Conservation (phyloP, 2,329 filamentous ascomycete species). For the Mollisiaceae sp. region DNA sequence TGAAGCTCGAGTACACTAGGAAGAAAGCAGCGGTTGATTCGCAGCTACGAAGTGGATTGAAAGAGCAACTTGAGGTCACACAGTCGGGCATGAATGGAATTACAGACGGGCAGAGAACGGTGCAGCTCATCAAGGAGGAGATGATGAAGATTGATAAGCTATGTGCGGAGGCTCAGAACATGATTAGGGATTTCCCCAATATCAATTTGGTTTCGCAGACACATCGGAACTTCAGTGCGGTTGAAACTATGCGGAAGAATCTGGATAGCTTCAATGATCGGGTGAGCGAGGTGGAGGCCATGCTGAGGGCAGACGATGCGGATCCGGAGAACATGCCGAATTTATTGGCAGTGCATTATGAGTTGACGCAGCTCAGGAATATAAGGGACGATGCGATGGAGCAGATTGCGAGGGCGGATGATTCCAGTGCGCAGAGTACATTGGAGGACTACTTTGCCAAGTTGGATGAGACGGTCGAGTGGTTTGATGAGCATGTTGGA, state of each 20-base stretch:
- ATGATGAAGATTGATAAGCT: constrained; percentile 98
- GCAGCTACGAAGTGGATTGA: constrained; percentile 84
- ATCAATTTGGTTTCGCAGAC: constrained; percentile 93
- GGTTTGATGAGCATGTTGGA: constrained; percentile 95
- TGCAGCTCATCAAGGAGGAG: constrained; percentile 94
- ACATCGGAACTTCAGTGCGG: constrained; percentile 93
- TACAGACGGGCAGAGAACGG: constrained; percentile 86
- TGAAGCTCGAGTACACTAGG: constrained; percentile 91
- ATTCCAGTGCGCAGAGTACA: constrained; percentile 77
- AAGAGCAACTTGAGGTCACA: constrained; percentile 92
- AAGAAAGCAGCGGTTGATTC: constrained; percentile 93
- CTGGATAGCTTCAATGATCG: constrained; percentile 86
- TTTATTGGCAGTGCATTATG: constrained; percentile 86
- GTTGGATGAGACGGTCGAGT: constrained; percentile 85
- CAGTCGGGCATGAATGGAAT: constrained; percentile 91
- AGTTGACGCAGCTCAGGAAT: constrained; percentile 88
- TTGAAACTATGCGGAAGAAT: constrained; percentile 90
- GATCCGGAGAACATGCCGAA: constrained; percentile 93
- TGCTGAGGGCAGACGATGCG: constrained; percentile 82
- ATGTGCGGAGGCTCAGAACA: constrained; percentile 95
- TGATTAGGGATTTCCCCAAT: constrained; percentile 94
- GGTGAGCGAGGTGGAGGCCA: constrained; percentile 73
- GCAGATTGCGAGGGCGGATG: constrained; percentile 82
- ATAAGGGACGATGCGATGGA: constrained; percentile 97
- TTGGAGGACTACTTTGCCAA: constrained; percentile 88